A percentile compares a stretch with the other conserved stretches of the same genome.
Conservation (phyloP, 441 rosid species). For the Syzygium syzygioides region DNA sequence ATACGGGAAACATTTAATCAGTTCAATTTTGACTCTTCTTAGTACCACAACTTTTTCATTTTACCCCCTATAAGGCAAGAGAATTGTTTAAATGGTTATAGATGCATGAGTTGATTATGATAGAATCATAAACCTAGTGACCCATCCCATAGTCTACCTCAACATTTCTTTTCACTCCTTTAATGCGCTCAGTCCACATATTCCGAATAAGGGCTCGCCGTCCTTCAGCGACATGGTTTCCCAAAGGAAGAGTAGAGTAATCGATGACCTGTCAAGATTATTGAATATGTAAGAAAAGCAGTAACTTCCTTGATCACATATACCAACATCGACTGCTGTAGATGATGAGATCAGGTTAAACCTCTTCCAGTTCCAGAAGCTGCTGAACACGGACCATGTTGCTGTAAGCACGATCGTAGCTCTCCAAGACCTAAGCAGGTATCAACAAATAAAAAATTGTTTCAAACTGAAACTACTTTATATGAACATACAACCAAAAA, state of each 20-base stretch:
- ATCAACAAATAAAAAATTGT: slow-evolving; percentile 3
- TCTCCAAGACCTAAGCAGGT: slow-evolving; percentile 79
- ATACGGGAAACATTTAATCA: neutral
- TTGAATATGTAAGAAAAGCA: neutral
- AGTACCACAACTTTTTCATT: neutral
- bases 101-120: neutral
- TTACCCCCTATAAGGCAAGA: neutral
- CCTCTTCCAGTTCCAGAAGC: slow-evolving; percentile 98
- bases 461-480: neutral
- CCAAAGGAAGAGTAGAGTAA: slow-evolving; percentile 86
- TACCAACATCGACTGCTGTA: neutral
- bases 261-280: slow-evolving; percentile 71
- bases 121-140: neutral
- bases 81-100: neutral
- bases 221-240: slow-evolving; percentile 77
- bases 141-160: slow-evolving; percentile 50
- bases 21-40: neutral
- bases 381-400: slow-evolving; percentile 99
- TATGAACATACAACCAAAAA: neutral
- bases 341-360: slow-evolving; percentile 17
- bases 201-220: slow-evolving; percentile 90
- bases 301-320: neutral
- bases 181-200: slow-evolving; percentile 99
- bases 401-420: slow-evolving; percentile 97
- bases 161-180: slow-evolving; percentile 94